Conservation (phyloP, 2,329 filamentous ascomycete species). For the Lasiodiplodia sp. region DNA sequence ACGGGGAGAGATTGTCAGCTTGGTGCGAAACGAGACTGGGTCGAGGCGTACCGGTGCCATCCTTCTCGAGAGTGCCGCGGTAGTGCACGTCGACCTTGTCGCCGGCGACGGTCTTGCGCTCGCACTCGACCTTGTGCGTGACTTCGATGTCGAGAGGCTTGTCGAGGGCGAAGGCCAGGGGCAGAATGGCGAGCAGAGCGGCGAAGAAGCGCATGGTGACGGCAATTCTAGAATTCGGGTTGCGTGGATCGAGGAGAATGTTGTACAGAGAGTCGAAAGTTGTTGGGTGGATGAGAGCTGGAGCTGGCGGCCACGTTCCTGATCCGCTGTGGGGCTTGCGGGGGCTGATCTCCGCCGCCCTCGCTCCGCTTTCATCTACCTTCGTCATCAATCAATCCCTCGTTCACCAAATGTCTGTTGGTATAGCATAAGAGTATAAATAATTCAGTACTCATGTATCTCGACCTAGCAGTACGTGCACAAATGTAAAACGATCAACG, state of each 20-base stretch:
- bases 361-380: too few species aligned
- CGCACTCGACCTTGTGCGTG: slow-evolving; percentile 51
- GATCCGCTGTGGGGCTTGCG: slow-evolving; percentile 6
- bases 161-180: slow-evolving; percentile 26
- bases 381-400: not conserved
- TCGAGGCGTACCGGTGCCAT: slow-evolving; percentile 60
- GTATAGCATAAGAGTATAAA: too few species aligned
- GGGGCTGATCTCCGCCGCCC: slow-evolving; percentile 12
- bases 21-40: not conserved
- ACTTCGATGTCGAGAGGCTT: slow-evolving; percentile 50
- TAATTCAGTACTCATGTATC: too few species aligned
- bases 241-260: too few species aligned
- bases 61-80: slow-evolving; percentile 56
- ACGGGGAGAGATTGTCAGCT: not conserved
- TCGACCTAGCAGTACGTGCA: too few species aligned
- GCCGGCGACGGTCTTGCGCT: slow-evolving; percentile 53
- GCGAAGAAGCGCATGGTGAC: slow-evolving; percentile 27
- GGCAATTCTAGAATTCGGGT: not conserved
- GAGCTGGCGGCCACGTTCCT: slow-evolving; percentile 10
- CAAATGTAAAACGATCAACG: too few species aligned
- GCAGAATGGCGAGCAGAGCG: slow-evolving; percentile 22
- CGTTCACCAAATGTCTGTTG: not conserved
- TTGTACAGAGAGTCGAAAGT: not conserved
- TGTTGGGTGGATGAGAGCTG: not conserved
- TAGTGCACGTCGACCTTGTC: slow-evolving; percentile 59